Conservation (phyloP, 495 filamentous ascomycete species). For the Letharia lupina region DNA sequence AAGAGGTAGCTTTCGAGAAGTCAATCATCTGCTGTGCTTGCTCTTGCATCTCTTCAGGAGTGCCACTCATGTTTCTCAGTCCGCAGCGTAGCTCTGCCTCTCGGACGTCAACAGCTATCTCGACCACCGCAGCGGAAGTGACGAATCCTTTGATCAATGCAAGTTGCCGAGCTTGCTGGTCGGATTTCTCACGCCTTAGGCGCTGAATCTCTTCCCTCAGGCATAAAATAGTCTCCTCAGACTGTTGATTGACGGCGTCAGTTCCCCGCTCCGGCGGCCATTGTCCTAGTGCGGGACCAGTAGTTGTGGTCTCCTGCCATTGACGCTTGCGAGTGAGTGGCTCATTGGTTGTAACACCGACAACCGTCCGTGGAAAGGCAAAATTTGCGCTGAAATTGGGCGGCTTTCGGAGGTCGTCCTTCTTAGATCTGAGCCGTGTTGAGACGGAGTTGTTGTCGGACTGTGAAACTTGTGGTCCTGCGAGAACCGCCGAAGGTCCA, state of each 20-base stretch:
- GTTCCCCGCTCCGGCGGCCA: not conserved
- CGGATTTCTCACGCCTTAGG: not conserved
- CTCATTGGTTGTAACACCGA: too few species aligned
- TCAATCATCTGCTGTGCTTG: too few species aligned
- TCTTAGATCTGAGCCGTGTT: too few species aligned
- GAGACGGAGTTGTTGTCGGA: too few species aligned
- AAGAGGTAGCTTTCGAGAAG: too few species aligned
- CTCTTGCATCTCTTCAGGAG: not conserved
- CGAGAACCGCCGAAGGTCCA: too few species aligned
- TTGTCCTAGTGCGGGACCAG: too few species aligned
- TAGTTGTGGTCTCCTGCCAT: not conserved
- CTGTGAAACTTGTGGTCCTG: too few species aligned
- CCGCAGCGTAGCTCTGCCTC: slow-evolving; percentile 6
- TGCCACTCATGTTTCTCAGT: slow-evolving; percentile 5
- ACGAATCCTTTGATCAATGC: not conserved
- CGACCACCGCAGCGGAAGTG: not conserved
- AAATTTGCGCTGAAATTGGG: too few species aligned
- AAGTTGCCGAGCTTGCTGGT: not conserved
- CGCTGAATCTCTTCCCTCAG: not conserved
- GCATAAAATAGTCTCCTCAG: not conserved
- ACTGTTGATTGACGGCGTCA: too few species aligned
- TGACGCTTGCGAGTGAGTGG: not conserved
- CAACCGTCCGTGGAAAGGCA: too few species aligned
- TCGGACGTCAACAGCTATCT: slow-evolving; percentile 5
- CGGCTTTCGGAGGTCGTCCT: too few species aligned